Percentiles rank a stretch among this genome's conserved stretches.
Conservation (phyloP, 1,139 yeast species). For the Scheffersomyces illinoinensis region DNA sequence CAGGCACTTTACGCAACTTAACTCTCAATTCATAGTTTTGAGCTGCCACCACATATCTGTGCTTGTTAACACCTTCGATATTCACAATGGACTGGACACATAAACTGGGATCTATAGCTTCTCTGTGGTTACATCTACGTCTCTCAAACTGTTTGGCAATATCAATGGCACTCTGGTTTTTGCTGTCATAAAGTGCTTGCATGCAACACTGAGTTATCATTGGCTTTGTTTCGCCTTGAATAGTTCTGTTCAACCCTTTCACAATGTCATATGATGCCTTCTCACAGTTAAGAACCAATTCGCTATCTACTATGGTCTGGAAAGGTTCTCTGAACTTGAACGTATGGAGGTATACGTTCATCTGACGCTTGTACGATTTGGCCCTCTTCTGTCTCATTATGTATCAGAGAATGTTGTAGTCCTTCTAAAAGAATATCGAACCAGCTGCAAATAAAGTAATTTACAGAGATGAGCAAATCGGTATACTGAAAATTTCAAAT, state of each 20-base stretch:
- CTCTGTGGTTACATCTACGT: slow-evolving; percentile 63
- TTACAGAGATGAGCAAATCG: neutral
- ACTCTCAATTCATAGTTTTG: slow-evolving; percentile 73
- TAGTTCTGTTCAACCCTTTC: slow-evolving; percentile 77
- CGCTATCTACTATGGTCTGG: slow-evolving; percentile 85
- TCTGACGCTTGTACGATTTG: slow-evolving; percentile 88
- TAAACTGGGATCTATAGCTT: slow-evolving; percentile 68
- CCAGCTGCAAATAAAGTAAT: neutral
- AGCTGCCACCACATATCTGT: slow-evolving; percentile 84
- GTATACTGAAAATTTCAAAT: neutral
- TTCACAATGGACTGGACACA: slow-evolving; percentile 75
- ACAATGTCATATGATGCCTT: slow-evolving; percentile 68
- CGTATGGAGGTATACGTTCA: slow-evolving; percentile 78
- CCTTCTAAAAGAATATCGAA: neutral
- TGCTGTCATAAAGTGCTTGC: slow-evolving; percentile 73
- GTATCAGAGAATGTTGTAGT: neutral
- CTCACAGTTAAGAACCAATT: slow-evolving; percentile 64
- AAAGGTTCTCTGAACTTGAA: slow-evolving; percentile 94
- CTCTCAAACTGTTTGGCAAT: slow-evolving; percentile 84
- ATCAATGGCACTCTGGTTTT: slow-evolving; percentile 72
- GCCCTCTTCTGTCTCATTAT: slow-evolving; percentile 95
- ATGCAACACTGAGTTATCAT: slow-evolving; percentile 97
- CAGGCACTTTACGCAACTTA: slow-evolving; percentile 73
- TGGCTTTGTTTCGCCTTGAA: slow-evolving; percentile 86
- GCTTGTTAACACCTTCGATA: slow-evolving; percentile 77